Base-by-base conservation (phyloP, 345 rosid species). In the Populus nigra region DNA sequence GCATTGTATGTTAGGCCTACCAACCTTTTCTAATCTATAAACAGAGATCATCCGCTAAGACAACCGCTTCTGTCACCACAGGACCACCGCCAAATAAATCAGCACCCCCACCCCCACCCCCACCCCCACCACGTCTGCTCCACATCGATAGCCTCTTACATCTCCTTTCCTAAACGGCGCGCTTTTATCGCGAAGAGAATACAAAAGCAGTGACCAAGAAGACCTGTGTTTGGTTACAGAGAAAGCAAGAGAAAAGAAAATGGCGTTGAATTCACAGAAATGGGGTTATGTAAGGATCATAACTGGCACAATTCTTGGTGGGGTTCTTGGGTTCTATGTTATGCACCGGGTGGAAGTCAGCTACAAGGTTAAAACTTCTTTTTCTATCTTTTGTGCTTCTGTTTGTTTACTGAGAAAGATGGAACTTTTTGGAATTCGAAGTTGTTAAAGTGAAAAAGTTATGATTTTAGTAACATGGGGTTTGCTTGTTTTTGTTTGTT, bases 231-330 rank as follows among this genome's bases (percentile, higher is more conserved):
- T 43, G 47, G 47, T 43, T 43, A 43, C 47, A 43, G 16, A 73
- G 65, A 73, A 35, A 36, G 76, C 38, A 16, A 49, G 49, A 68
- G 72, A 71, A 22, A 55, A 68, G 76, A 61, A 79, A 43, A 87
- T 89, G 91, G 88, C 82, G 76, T 75, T 85, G 81, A 85, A 49
- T 75, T 89, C 98, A 38, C 66, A 25, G 84, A 79, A 79, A 59
- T 94, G 96, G 97, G 96, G 86, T n/a, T 91, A 91, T 74, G 75
- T 88, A 11, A 88, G 93, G 84, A 87, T 94, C 88, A 92, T 92
- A 43, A 69, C 87, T 9, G 98, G 97, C 74, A 92, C 97, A 23
- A 86, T 94, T 69, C 77, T 83, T 8, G 97, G 98, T 0, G 98
- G 97, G 11, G 75, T 85, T 78, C 84, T 92, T 9, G 98, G 97